A percentile compares a stretch with the other conserved stretches of the same genome.
Conservation (phyloP, 2,329 filamentous ascomycete species). For the Arthrocladium fulminans region DNA sequence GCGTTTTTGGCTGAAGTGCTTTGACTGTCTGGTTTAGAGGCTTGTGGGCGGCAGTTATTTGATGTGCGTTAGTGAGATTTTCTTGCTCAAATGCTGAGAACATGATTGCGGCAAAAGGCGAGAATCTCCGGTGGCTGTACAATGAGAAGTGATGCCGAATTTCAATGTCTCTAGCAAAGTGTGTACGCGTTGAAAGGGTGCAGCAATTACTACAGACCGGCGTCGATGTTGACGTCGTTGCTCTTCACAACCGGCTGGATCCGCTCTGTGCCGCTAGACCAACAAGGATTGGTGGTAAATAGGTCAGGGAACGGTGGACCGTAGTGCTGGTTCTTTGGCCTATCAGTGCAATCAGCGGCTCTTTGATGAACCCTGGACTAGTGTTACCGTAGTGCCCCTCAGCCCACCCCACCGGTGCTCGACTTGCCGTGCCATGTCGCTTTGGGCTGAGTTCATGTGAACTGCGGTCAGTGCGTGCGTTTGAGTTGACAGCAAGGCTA, state of each 20-base stretch:
- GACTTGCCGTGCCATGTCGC: background rate
- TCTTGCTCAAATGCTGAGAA: constrained; percentile 77
- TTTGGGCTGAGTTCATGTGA: background rate
- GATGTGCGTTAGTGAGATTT: constrained; percentile 69
- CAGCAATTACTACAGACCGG: constrained; percentile 20
- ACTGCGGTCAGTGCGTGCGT: background rate
- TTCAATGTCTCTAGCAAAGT: constrained; percentile 10
- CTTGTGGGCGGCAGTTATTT: constrained; percentile 62
- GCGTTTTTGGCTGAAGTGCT: constrained; percentile 64
- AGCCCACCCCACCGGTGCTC: background rate
- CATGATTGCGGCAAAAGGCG: constrained; percentile 45
- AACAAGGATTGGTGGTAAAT: background rate
- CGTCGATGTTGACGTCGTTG: constrained; percentile 17
- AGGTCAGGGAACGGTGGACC: no score
- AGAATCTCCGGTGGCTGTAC: no score
- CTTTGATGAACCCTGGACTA: constrained; percentile 3
- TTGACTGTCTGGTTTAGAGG: constrained; percentile 57
- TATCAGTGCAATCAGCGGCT: background rate
- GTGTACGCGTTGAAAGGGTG: background rate
- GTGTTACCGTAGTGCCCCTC: constrained; percentile 3
- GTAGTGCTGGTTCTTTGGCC: background rate
- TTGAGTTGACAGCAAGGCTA: constrained; percentile 7
- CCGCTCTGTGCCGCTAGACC: constrained; percentile 13
- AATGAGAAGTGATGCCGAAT: constrained; percentile 12
- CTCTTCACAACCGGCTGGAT: constrained; percentile 13